Conservation (phyloP, 352 stramenopile genomes). For the Globisporangium sylvaticum region DNA sequence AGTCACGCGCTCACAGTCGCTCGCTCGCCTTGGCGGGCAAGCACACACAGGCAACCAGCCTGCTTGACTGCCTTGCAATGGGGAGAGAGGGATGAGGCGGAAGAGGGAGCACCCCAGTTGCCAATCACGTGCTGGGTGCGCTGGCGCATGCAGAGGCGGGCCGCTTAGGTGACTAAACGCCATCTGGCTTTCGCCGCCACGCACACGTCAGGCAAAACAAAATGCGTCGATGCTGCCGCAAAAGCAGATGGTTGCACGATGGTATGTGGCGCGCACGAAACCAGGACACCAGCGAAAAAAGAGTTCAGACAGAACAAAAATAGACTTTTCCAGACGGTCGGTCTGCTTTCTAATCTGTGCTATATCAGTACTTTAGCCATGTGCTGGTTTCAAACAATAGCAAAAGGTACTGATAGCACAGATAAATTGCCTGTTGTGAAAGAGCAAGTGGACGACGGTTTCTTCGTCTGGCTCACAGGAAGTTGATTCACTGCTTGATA, state of each 20-base stretch:
- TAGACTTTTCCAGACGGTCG: not conserved
- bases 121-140: not conserved
- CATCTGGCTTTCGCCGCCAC: not conserved
- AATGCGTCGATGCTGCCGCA: not conserved
- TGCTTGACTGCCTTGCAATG: not conserved
- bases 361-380: not conserved
- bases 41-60: not conserved
- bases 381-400: not conserved
- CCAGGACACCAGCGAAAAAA: not conserved
- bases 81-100: not conserved
- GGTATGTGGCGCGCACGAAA: not conserved
- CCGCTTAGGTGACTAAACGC: not conserved
- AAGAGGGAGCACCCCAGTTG: not conserved
- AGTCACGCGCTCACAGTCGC: not conserved
- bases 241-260: not conserved
- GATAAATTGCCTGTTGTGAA: not conserved
- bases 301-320: not conserved
- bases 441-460: not conserved
- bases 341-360: not conserved
- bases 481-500: not conserved
- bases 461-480: not conserved
- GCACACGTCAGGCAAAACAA: not conserved
- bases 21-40: not conserved
- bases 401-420: not conserved
- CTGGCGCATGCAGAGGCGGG: slow-evolving; percentile 5